A percentile compares a stretch with the other conserved stretches of the same genome.
These are phyloP conservation scores for Aureobasidium lini DNA, from an alignment of 2,329 filamentous ascomycete genomes.

Conservation along the genomic window DNA sequence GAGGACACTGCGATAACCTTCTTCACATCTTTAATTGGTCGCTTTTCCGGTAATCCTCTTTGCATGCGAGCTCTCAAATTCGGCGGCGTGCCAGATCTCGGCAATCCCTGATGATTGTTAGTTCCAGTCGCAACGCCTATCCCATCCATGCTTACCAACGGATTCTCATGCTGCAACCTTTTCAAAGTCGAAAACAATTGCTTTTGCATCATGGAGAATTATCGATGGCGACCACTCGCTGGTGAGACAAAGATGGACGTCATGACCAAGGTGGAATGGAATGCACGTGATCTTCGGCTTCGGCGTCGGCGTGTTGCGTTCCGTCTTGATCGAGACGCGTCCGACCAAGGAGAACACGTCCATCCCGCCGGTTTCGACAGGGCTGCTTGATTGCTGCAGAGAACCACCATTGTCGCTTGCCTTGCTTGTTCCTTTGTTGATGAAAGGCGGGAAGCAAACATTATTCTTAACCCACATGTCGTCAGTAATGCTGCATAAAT, in stretches of 20 bases:
- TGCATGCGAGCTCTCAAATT: constrained; percentile 63
- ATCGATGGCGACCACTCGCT: not conserved
- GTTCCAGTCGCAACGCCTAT: not conserved
- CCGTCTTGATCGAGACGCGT: constrained; percentile 10
- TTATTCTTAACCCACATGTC: constrained; percentile 12
- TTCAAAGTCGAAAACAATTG: constrained; percentile 50
- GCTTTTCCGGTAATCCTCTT: constrained; percentile 71
- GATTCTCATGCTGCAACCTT: constrained; percentile 68
- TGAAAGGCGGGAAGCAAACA: not conserved
- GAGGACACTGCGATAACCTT: constrained; percentile 97
- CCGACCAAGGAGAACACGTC: constrained; percentile 10
- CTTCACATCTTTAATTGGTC: constrained; percentile 73
- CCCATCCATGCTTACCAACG: constrained; percentile 52
- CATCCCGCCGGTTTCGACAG: not conserved
- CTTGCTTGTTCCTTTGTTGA: constrained; percentile 9
- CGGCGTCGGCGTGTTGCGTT: not conserved
- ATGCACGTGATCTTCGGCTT: not conserved
- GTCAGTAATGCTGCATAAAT: constrained; percentile 11
- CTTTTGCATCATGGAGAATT: constrained; percentile 27
- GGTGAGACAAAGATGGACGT: not conserved
- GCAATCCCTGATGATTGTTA: constrained; percentile 61
- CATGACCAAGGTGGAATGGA: constrained; percentile 1
- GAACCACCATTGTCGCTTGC: not conserved
- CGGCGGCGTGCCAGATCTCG: constrained; percentile 60
- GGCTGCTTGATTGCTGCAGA: not conserved